A percentile compares a stretch with the other conserved stretches of the same genome.
Conservation (phyloP, 345 rosid species). For the Arabidopsis thaliana region TAIR10.1 NC_003071.7:11046501-11047000, state of each 20-base stretch:
- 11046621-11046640: constrained; percentile 57
- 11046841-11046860: constrained; percentile 84
- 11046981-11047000: constrained; percentile 89
- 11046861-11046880: constrained; percentile 84
- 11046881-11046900: constrained; percentile 77
- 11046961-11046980: constrained; percentile 30
- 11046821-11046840: constrained; percentile 94
- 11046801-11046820: constrained; percentile 77
- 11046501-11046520: constrained; percentile 78
- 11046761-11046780: constrained; percentile 39
- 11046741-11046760: not conserved
- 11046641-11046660: constrained; percentile 75
- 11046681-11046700: constrained; percentile 68
- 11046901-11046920: constrained; percentile 90
- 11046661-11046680: constrained; percentile 84
- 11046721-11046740: constrained; percentile 48
- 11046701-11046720: constrained; percentile 74
- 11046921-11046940: constrained; percentile 1
- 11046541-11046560: constrained; percentile 78
- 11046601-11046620: constrained; percentile 4
- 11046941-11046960: not conserved
- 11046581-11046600: constrained; percentile 7
- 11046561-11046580: constrained; percentile 11
- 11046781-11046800: constrained; percentile 54
- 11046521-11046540: constrained; percentile 86